phyloP scores from a whole-genome alignment of 2,329 filamentous ascomycete genomes.

The Fusarium sp. region DNA sequence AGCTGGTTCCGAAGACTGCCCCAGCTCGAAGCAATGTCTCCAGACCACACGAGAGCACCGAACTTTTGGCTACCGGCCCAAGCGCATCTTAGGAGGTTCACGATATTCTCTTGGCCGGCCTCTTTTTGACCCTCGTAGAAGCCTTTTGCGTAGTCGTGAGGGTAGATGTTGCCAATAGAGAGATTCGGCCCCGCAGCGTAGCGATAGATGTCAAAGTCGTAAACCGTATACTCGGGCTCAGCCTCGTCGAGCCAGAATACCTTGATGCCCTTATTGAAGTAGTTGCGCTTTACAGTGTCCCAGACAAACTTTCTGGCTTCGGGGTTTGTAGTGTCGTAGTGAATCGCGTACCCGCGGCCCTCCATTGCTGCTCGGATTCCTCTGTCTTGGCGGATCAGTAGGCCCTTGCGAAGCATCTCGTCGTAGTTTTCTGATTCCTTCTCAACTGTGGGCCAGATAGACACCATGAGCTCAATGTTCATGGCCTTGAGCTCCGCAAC shows the following conservation, averaged over 20 bases:
- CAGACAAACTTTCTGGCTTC: slow-evolving; percentile 72
- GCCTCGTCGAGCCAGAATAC: slow-evolving; percentile 80
- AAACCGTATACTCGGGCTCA: slow-evolving; percentile 75
- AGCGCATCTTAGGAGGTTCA: slow-evolving; percentile 68
- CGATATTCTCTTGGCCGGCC: slow-evolving; percentile 69
- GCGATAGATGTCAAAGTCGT: slow-evolving; percentile 77
- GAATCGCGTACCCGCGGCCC: slow-evolving; percentile 71
- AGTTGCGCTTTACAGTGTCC: slow-evolving; percentile 72
- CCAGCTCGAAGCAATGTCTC: slow-evolving; percentile 78
- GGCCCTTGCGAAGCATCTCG: slow-evolving; percentile 74
- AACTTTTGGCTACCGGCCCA: slow-evolving; percentile 74
- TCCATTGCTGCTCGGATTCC: slow-evolving; percentile 73
- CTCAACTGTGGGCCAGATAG: slow-evolving; percentile 79
- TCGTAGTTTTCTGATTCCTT: slow-evolving; percentile 70
- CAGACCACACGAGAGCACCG: slow-evolving; percentile 77
- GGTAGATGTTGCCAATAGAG: slow-evolving; percentile 72
- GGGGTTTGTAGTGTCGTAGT: slow-evolving; percentile 77
- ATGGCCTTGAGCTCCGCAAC: slow-evolving; percentile 72
- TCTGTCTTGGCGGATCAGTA: slow-evolving; percentile 73
- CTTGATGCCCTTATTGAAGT: slow-evolving; percentile 74
- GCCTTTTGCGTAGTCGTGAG: slow-evolving; percentile 69
- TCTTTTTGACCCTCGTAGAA: slow-evolving; percentile 73
- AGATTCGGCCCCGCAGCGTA: slow-evolving; percentile 54
- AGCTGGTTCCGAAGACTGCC: slow-evolving; percentile 72
- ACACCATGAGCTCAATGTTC: slow-evolving; percentile 77